Evolutionary conservation across 2,329 filamentous ascomycete genomes (phyloP).

Genomic region (Calycina herbarum): DNA sequence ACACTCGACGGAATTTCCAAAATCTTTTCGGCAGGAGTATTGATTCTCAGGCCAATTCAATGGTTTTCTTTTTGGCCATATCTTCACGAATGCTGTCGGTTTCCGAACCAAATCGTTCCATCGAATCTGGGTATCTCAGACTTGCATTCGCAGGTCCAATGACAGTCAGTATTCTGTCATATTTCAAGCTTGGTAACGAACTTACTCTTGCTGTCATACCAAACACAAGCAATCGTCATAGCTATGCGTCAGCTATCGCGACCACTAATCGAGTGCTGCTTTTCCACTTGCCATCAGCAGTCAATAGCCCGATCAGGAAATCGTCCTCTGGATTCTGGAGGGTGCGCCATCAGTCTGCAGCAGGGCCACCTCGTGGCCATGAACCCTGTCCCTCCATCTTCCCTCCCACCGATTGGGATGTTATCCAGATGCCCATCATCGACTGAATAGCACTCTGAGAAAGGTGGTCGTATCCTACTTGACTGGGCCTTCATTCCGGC

Average conservation of each 20-base stretch:
- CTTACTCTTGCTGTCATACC: background rate
- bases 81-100: no score
- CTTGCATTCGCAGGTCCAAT: background rate
- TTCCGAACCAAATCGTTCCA: background rate
- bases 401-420: background rate
- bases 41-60: no score
- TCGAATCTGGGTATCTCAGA: background rate
- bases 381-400: background rate
- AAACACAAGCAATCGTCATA: background rate
- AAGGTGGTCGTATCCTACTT: background rate
- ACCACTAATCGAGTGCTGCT: background rate
- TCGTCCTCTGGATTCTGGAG: background rate
- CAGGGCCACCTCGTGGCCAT: background rate
- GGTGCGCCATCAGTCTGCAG: conserved; percentile 1
- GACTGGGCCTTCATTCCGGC: background rate
- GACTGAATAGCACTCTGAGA: background rate
- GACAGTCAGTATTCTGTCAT: background rate
- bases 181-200: background rate
- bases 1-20: no score
- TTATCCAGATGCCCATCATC: background rate
- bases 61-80: no score
- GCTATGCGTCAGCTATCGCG: background rate
- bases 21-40: no score
- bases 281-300: background rate
- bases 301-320: background rate